Conservation (phyloP, 768 basidiomycete species). For the Boletus tomentosulus region DNA sequence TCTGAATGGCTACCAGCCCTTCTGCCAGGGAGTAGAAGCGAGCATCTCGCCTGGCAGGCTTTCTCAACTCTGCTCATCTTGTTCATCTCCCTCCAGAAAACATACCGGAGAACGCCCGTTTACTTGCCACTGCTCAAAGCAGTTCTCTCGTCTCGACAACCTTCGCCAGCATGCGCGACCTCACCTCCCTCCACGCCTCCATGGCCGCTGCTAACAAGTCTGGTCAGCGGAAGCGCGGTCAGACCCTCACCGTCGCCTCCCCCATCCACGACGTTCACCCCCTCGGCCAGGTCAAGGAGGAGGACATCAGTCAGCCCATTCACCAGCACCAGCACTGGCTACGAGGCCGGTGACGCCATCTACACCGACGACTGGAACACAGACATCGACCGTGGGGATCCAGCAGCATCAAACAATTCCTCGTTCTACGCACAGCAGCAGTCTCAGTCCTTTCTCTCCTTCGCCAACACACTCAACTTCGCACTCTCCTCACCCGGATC, state of each 20-base stretch:
- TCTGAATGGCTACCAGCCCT: too few relatives aligned
- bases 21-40: too few relatives aligned
- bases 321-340: constrained; percentile 64
- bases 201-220: constrained; percentile 55
- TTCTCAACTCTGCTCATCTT: constrained; percentile 16
- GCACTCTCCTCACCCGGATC: too few relatives aligned
- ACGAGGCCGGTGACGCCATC: constrained; percentile 47
- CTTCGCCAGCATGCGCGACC: constrained; percentile 72
- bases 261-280: constrained; percentile 15
- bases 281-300: constrained; percentile 38
- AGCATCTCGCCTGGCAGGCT: constrained; percentile 87
- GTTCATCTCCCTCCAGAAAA: constrained; percentile 49
- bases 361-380: constrained; percentile 13
- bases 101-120: constrained; percentile 99
- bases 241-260: constrained; percentile 23
- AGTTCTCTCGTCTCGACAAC: constrained; percentile 95
- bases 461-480: too few relatives aligned
- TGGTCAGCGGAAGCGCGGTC: constrained; percentile 31
- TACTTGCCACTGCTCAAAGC: constrained; percentile 91
- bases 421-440: too few relatives aligned
- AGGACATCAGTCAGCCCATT: constrained; percentile 32
- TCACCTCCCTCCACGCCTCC: too few relatives aligned
- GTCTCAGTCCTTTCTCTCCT: too few relatives aligned
- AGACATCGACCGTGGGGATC: too few relatives aligned
- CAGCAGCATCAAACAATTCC: too few relatives aligned